These are phyloP conservation scores for Mycena epipterygia DNA, from an alignment of 768 basidiomycete genomes.

Conservation along the genomic window DNA sequence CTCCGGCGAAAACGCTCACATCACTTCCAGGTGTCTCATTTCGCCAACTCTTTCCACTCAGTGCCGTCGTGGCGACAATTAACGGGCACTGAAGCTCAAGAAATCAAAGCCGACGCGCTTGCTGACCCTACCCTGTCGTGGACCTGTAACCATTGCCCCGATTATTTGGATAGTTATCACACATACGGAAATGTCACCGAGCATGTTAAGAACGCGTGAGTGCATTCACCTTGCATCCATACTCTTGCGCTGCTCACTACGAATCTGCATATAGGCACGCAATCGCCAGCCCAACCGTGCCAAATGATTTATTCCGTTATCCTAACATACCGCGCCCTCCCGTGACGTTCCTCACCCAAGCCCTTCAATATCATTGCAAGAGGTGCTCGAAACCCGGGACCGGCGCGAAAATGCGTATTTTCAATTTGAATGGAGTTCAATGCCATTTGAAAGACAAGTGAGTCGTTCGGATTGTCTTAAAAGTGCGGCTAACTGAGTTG, in stretches of 20 bases:
- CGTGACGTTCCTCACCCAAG: background rate
- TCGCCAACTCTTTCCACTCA: background rate
- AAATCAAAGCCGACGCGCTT: background rate
- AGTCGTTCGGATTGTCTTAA: background rate
- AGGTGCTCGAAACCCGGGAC: background rate
- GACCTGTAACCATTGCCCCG: conserved; percentile 32
- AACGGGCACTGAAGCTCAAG: background rate
- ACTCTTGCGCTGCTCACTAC: background rate
- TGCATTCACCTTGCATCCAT: background rate
- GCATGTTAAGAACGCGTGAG: conserved; percentile 24
- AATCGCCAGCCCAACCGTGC: conserved; percentile 8
- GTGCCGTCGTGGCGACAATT: conserved; percentile 4
- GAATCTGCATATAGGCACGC: background rate
- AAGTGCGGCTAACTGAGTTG: background rate
- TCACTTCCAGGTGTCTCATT: conserved; percentile 27
- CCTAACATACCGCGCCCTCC: background rate
- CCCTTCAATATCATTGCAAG: conserved; percentile 10
- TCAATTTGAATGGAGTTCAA: conserved; percentile 8
- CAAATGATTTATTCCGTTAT: conserved; percentile 19
- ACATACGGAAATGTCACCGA: conserved; percentile 9
- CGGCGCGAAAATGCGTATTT: background rate
- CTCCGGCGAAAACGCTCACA: background rate
- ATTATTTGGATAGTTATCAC: conserved; percentile 15
- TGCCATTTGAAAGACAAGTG: conserved; percentile 23
- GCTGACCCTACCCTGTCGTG: conserved; percentile 25